Base-by-base conservation (phyloP, 2,329 filamentous ascomycete species). In the Scedosporium dehoogii region DNA sequence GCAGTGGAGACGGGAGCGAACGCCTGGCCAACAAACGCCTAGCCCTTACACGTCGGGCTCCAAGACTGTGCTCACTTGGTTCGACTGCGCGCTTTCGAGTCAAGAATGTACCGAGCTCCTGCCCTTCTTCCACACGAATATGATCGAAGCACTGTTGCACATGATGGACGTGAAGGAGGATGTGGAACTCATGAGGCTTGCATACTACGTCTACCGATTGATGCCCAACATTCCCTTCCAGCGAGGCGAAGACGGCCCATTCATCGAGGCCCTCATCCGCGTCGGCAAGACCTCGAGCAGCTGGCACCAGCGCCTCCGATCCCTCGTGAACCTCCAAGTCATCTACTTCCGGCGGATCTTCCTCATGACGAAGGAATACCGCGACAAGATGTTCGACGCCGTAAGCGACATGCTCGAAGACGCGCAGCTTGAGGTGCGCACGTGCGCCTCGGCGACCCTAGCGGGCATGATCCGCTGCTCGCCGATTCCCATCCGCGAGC, bases 131-230 rank as follows among this genome's bases (percentile, higher is more conserved):
- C 89, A 92, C 0, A 83, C 90, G 42, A 81, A 89, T 0, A 93
- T 97, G 70, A 94, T 96, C 73, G 90, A 94, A 69, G 90, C 97
- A 72, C 84, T 99, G 14, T 79, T 99, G 60, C 92, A 99, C 78
- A 99, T 99, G 94, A 99, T 99, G 93, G 94, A 99, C 71, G 91
- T 99, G 73, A 97, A 97, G 74, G 94, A 99, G 74, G 94, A 99
- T 69, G 92, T 91, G 0, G 96, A 99, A 74, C 82, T 99, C 2
- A 96, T 97, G 80, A 88, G 90, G 9, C 82, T 97, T 7, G 93
- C 94, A 0, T 99, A 97, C 72, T 92, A 96, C 70, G 94, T 99
- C 51, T 99, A 97, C 79, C 89, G 93, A 6, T 93, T 99, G 71
- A 79, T 99, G 16, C 92, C 94, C 14, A 99, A 99, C 73, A 91